phyloP scores from a whole-genome alignment of 352 stramenopile species.

The Globisporangium spiculum region DNA sequence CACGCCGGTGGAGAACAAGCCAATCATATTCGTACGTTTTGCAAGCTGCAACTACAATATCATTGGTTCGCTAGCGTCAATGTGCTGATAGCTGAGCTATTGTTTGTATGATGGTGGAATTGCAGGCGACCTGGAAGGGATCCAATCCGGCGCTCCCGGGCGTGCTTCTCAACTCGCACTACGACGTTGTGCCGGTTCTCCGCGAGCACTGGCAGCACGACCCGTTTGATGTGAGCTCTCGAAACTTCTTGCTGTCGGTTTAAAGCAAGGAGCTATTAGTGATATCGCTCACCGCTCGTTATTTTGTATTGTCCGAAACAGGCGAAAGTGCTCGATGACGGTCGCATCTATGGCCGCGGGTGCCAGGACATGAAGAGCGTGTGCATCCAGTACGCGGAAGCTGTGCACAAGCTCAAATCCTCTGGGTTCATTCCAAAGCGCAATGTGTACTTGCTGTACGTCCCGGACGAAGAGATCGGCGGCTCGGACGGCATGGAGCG shows the following conservation, averaged over 20 bases:
- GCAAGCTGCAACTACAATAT: too few relatives aligned
- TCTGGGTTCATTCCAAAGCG: slow-evolving; percentile 77
- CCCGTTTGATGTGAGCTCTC: slow-evolving; percentile 55
- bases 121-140: slow-evolving; percentile 52
- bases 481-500: slow-evolving; percentile 91
- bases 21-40: slow-evolving; percentile 72
- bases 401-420: slow-evolving; percentile 69
- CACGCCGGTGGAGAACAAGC: slow-evolving; percentile 63
- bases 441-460: slow-evolving; percentile 92
- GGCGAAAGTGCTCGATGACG: slow-evolving; percentile 72
- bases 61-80: too few relatives aligned
- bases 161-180: slow-evolving; percentile 93
- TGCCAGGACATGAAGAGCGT: slow-evolving; percentile 97
- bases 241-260: too few relatives aligned
- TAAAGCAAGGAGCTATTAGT: too few relatives aligned
- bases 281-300: neutral
- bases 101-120: neutral
- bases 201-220: slow-evolving; percentile 83
- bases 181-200: slow-evolving; percentile 93
- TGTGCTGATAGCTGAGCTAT: neutral
- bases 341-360: slow-evolving; percentile 88
- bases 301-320: slow-evolving; percentile 12
- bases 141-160: slow-evolving; percentile 66
- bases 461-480: slow-evolving; percentile 94
- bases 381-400: slow-evolving; percentile 94